These are phyloP conservation scores for Cryptosporidium sp. DNA, from an alignment of 169 alveolate genomes.

Conservation along the genomic window DNA sequence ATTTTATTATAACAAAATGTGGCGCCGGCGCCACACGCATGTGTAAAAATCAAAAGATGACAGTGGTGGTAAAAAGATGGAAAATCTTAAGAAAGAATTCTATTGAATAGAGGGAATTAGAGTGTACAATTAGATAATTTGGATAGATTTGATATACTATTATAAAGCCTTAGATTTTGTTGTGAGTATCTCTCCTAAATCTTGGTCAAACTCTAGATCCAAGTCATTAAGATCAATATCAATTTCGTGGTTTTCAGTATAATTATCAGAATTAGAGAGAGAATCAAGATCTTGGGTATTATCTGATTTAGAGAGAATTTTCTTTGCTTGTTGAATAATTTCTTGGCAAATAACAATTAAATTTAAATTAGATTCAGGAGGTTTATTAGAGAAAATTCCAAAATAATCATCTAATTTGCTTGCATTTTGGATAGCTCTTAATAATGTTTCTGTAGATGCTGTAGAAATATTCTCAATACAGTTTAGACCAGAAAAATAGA, in stretches of 20 bases:
- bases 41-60: neutral
- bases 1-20: too few species aligned
- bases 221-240: neutral
- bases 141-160: neutral
- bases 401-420: conserved; percentile 18
- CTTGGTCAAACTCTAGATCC: neutral
- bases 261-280: neutral
- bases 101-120: neutral
- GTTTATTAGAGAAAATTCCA: neutral
- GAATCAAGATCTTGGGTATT: neutral
- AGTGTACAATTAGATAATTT: neutral
- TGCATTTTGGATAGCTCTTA: conserved; percentile 9
- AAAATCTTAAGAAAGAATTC: neutral
- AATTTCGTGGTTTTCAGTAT: neutral
- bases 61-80: neutral
- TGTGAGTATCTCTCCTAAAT: neutral
- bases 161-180: neutral
- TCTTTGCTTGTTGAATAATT: conserved; percentile 20
- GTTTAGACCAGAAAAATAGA: conserved; percentile 56
- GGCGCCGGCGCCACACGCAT: neutral
- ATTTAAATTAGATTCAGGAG: conserved; percentile 2
- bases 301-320: neutral
- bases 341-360: conserved; percentile 4
- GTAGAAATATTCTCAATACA: conserved; percentile 26
- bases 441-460: conserved; percentile 2